Conservation (phyloP, 495 filamentous ascomycete species). For the Aspergillus bridgeri region DNA sequence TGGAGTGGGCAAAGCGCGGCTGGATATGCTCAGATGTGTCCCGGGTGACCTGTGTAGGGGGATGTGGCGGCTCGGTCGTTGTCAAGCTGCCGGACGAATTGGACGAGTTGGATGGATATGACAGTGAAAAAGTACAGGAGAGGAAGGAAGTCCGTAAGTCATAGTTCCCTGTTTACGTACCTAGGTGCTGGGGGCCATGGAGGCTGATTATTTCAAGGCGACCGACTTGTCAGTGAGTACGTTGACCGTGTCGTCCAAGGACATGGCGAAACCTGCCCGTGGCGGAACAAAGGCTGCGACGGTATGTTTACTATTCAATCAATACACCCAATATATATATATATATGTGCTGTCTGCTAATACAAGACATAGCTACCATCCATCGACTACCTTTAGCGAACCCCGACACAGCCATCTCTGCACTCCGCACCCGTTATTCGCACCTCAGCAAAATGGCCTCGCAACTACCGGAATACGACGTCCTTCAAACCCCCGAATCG, state of each 20-base stretch:
- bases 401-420: constrained; percentile 50
- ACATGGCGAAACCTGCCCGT: constrained; percentile 81
- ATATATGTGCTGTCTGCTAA: constrained; percentile 10
- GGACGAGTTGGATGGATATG: constrained; percentile 46
- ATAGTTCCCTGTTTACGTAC: background rate
- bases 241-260: constrained; percentile 64
- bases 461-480: constrained; percentile 48
- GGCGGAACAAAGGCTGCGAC: constrained; percentile 81
- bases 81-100: constrained; percentile 70
- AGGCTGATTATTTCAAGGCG: constrained; percentile 27
- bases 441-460: constrained; percentile 45
- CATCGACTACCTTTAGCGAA: constrained; percentile 57
- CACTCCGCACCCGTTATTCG: constrained; percentile 59
- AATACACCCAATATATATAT: no score
- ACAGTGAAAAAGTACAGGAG: constrained; percentile 57
- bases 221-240: constrained; percentile 74
- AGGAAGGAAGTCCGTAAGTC: constrained; percentile 58
- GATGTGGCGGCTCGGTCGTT: constrained; percentile 77
- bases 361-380: constrained; percentile 39
- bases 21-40: constrained; percentile 84
- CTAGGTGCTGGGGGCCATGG: background rate
- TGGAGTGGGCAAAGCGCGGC: constrained; percentile 91
- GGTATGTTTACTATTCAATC: constrained; percentile 45
- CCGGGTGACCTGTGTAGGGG: constrained; percentile 72
- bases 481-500: constrained; percentile 43